Evolutionary conservation across 129 eudicot species (phyloP).

Genomic region (Arctium lappa): DNA sequence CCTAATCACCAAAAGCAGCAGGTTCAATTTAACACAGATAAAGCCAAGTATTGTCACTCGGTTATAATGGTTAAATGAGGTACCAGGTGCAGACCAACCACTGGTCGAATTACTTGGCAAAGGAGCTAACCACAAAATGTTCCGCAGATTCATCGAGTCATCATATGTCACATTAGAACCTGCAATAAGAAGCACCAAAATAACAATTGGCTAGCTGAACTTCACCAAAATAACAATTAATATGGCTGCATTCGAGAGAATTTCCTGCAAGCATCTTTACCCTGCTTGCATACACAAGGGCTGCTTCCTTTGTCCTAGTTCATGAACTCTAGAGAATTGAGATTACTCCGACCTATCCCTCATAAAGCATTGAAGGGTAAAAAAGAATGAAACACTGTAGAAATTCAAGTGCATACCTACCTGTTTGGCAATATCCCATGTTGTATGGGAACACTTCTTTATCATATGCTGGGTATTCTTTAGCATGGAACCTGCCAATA

Average conservation of each 20-base stretch:
- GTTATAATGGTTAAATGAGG: constrained; percentile 1
- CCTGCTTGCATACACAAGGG: too few relatives aligned
- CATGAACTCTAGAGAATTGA: not conserved
- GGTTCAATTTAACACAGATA: not conserved
- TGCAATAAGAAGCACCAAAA: constrained; percentile 28
- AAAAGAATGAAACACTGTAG: not conserved
- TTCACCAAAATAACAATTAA: not conserved
- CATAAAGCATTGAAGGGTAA: not conserved
- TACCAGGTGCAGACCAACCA: constrained; percentile 91
- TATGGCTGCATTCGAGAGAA: too few relatives aligned
- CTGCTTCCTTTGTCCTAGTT: not conserved
- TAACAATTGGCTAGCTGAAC: not conserved
- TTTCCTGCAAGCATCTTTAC: not conserved
- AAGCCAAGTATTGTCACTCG: not conserved
- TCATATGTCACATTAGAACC: constrained; percentile 82
- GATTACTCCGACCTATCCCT: not conserved
- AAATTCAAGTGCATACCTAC: constrained; percentile 49
- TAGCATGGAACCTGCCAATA: constrained; percentile 87
- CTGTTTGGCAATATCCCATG: constrained; percentile 93
- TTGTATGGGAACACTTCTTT: constrained; percentile 71
- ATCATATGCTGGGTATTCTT: constrained; percentile 91
- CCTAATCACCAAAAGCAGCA: not conserved
- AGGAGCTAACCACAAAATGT: constrained; percentile 97
- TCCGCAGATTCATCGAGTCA: constrained; percentile 79
- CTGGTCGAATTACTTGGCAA: constrained; percentile 62